These are phyloP conservation scores for Benincasa hispida DNA, from an alignment of 306 rosid species.

Conservation along the genomic window DNA sequence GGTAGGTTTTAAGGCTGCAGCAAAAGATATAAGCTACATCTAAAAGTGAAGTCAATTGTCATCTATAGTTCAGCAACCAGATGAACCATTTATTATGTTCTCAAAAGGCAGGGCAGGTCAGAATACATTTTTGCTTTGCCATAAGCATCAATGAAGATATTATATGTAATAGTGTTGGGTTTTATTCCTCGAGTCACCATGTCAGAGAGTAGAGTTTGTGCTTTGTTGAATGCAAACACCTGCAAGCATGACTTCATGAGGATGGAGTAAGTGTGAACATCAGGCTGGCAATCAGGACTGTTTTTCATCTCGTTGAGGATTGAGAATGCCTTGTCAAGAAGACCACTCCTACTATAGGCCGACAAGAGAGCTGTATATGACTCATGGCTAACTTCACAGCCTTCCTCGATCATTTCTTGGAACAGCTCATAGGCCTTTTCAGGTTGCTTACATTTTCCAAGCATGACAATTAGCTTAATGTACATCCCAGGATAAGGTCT, in stretches of 20 bases:
- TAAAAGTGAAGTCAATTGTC: not conserved
- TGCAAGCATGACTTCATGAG: slow-evolving; percentile 82
- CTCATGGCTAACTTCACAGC: slow-evolving; percentile 52
- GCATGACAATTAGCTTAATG: slow-evolving; percentile 81
- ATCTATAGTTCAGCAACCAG: slow-evolving; percentile 19
- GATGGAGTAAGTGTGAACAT: slow-evolving; percentile 80
- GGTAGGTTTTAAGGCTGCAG: not conserved
- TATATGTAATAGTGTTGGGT: slow-evolving; percentile 79
- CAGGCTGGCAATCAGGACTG: slow-evolving; percentile 65
- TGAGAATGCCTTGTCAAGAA: slow-evolving; percentile 63
- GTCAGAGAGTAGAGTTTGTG: slow-evolving; percentile 57
- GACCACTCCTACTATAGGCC: slow-evolving; percentile 81
- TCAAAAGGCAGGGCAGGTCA: slow-evolving; percentile 9
- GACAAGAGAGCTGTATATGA: slow-evolving; percentile 80
- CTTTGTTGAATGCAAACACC: slow-evolving; percentile 59
- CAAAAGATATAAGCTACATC: not conserved
- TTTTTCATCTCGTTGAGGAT: slow-evolving; percentile 70
- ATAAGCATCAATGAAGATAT: slow-evolving; percentile 74
- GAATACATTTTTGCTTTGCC: slow-evolving; percentile 81
- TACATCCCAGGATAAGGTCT: slow-evolving; percentile 60
- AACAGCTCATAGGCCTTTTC: slow-evolving; percentile 68
- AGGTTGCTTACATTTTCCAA: slow-evolving; percentile 91
- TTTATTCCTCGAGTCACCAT: slow-evolving; percentile 56
- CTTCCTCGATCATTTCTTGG: slow-evolving; percentile 77
- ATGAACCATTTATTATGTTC: slow-evolving; percentile 13